These are phyloP conservation scores for Boletus rufocinnamomeus DNA, from an alignment of 768 basidiomycete genomes.

Conservation along the genomic window DNA sequence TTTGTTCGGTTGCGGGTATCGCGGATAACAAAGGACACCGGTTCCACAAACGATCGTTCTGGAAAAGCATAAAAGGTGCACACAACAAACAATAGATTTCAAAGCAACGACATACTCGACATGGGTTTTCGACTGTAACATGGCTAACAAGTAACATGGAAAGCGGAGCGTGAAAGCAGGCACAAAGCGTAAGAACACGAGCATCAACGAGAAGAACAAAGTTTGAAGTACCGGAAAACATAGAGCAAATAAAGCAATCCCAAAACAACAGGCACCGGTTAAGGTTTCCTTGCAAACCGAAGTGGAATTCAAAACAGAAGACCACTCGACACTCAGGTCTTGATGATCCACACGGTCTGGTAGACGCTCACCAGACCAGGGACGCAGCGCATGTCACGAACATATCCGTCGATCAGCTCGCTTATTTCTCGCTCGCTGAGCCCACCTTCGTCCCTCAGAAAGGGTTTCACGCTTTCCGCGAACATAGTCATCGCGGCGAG, in stretches of 20 bases:
- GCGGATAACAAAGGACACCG: background rate
- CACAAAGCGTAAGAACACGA: background rate
- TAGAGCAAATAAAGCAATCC: background rate
- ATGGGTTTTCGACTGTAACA: background rate
- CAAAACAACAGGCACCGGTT: background rate
- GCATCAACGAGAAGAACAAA: background rate
- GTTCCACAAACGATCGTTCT: background rate
- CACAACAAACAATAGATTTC: background rate
- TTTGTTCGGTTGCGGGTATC: background rate
- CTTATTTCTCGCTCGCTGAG: constrained; percentile 39
- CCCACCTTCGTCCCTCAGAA: constrained; percentile 46
- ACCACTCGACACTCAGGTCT: constrained; percentile 24
- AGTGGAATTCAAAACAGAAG: background rate
- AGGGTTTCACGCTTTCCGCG: constrained; percentile 48
- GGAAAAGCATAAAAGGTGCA: background rate
- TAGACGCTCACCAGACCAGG: constrained; percentile 51
- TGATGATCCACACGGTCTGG: constrained; percentile 51
- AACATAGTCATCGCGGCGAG: constrained; percentile 43
- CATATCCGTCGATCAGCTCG: constrained; percentile 42
- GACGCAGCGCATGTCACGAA: constrained; percentile 48
- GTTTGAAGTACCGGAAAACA: background rate
- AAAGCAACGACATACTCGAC: background rate
- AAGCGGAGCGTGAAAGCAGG: background rate
- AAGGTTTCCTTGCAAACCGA: background rate
- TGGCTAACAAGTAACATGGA: background rate